A percentile compares a stretch with the other conserved stretches of the same genome.
Evolutionary conservation across 192 early-diverging fungal genomes (phyloP).

Genomic region (Powellomyces hirtus): DNA sequence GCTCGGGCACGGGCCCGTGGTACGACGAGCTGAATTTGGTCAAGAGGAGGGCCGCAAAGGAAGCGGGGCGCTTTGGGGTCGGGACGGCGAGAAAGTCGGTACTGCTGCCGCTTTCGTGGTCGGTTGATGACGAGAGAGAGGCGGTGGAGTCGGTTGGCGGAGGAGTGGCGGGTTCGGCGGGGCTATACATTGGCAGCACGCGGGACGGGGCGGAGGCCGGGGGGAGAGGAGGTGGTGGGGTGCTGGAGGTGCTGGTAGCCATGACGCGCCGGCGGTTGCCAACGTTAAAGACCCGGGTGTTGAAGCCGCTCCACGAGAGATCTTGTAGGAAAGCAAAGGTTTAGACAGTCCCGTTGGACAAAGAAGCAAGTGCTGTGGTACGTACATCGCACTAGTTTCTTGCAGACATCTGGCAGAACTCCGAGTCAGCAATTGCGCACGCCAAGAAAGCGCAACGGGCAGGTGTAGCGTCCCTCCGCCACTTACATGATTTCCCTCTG

Average conservation of each 20-base stretch:
- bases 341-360: neutral
- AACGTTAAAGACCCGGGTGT: conserved; percentile 83
- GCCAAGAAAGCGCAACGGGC: neutral
- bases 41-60: conserved; percentile 6
- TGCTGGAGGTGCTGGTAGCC: conserved; percentile 16
- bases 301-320: conserved; percentile 48
- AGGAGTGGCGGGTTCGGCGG: too few relatives aligned
- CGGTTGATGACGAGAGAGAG: too few relatives aligned
- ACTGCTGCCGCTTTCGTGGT: too few relatives aligned
- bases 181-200: too few relatives aligned
- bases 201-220: neutral
- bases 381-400: conserved; percentile 90
- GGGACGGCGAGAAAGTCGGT: neutral
- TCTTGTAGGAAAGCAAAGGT: conserved; percentile 18
- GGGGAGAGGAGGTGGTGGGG: neutral
- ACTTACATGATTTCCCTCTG: conserved; percentile 77
- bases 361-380: conserved; percentile 41
- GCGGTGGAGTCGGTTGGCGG: too few relatives aligned
- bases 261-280: conserved; percentile 84
- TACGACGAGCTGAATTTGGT: conserved; percentile 6
- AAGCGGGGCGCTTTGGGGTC: neutral
- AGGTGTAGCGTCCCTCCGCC: too few relatives aligned
- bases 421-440: conserved; percentile 10
- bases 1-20: conserved; percentile 24
- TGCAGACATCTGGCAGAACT: conserved; percentile 76